Base-by-base conservation (phyloP, 768 basidiomycete genomes). In the Phylloporus scabripes region DNA sequence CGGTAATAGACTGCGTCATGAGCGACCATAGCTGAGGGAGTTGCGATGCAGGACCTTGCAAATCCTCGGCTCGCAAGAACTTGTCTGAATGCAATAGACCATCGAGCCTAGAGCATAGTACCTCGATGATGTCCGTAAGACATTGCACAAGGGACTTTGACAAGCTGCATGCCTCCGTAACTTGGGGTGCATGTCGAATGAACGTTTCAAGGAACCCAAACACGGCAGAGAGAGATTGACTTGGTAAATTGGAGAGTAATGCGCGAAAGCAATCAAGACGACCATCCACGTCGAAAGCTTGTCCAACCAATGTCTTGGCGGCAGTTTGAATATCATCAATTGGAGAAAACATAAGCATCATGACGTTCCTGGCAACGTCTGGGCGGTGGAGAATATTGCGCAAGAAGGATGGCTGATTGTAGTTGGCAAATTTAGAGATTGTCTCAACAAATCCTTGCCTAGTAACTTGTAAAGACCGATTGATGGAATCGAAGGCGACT, bases 121-220 rank as follows among this genome's bases (percentile, higher is more conserved):
- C 85, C 32, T 97, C 93, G 49, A 97, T 79, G 49, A 96, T 79
- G 60, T 99, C 96, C 11, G 91, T 90, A 58, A 97, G 77, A 66
- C 93, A 95, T 3, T 86, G 83, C 15, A 96, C 96, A 20, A 97
- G 79, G 17, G 89, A 84, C 58, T 88, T 89, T 5, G 96, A 90
- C n/a, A 92, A 62, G 42, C 77, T 83, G 62, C 90, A 92, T 0
- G 93, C 94, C 62, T 98, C 96, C 0, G 88, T 85, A 5, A 90
- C 76, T 11, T 61, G 57, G 10, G 72, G 65, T 0, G 89, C 86
- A 54, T 82, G 79, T 14, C 70, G 67, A 44, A 74, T 73, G 69
- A 92, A 97, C 1, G 68, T 76, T 21, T 71, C 67, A 9, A 98
- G 75, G 59, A 83, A 85, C n/a, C 72, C 70, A 43, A 78, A 74